Evolutionary conservation across 2,329 filamentous ascomycete species (phyloP).

Genomic region (Blastomyces parvus): DNA sequence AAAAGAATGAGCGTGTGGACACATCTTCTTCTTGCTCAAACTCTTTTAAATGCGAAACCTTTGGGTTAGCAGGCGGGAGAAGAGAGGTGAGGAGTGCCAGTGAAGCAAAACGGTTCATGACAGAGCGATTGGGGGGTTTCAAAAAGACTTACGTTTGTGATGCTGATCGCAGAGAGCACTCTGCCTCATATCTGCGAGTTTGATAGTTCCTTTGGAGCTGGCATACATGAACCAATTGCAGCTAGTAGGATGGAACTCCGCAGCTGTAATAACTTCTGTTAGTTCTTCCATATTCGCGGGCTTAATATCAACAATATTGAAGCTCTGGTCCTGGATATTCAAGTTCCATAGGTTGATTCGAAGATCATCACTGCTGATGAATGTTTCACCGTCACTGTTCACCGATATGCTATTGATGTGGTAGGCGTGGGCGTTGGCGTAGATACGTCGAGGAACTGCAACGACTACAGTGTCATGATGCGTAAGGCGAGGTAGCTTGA

Average conservation of each 20-base stretch:
- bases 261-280: slow-evolving; percentile 96
- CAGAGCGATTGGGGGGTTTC: not conserved
- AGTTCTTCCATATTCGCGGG: slow-evolving; percentile 99
- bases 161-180: slow-evolving; percentile 94
- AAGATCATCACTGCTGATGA: slow-evolving; percentile 96
- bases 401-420: slow-evolving; percentile 99
- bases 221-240: slow-evolving; percentile 99
- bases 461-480: slow-evolving; percentile 98
- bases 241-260: slow-evolving; percentile 91
- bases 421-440: slow-evolving; percentile 96
- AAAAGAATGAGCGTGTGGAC: slow-evolving; percentile 95
- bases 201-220: slow-evolving; percentile 97
- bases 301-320: slow-evolving; percentile 99
- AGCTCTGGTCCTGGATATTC: slow-evolving; percentile 98
- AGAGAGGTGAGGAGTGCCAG: not conserved
- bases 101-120: not conserved
- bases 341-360: slow-evolving; percentile 98
- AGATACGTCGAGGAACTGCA: slow-evolving; percentile 88
- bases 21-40: slow-evolving; percentile 99
- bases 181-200: slow-evolving; percentile 96
- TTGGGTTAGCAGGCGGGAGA: slow-evolving; percentile 8
- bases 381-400: slow-evolving; percentile 98
- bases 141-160: slow-evolving; percentile 64
- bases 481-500: slow-evolving; percentile 91
- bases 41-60: slow-evolving; percentile 46